phyloP scores from a whole-genome alignment of 305 asterid species.

The Solanum hybrid region DNA sequence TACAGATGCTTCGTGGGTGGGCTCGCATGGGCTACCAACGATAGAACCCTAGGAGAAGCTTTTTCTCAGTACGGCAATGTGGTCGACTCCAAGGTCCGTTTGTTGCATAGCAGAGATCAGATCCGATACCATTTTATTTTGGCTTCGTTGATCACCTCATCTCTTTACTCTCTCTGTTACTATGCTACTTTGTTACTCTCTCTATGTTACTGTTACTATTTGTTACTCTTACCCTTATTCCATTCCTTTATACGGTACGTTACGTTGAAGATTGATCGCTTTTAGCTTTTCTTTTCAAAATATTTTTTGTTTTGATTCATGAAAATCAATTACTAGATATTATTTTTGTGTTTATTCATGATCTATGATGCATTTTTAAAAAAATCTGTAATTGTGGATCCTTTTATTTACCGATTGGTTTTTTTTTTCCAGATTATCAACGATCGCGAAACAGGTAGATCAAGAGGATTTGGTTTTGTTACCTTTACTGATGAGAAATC shows the following conservation, averaged over 20 bases:
- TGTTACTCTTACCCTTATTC: constrained; percentile 29
- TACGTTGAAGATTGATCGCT: constrained; percentile 26
- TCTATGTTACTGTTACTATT: constrained; percentile 12
- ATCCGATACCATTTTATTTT: constrained; percentile 26
- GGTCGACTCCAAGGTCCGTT: constrained; percentile 71
- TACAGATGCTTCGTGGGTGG: constrained; percentile 66
- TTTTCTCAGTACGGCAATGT: constrained; percentile 43
- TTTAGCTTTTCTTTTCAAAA: not conserved
- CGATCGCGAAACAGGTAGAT: constrained; percentile 36
- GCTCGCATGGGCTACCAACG: constrained; percentile 59
- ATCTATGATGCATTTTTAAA: not conserved
- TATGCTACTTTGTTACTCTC: constrained; percentile 3
- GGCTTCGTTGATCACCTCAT: constrained; percentile 31
- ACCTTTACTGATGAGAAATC: constrained; percentile 27
- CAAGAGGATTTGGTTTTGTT: constrained; percentile 22
- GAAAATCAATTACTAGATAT: not conserved
- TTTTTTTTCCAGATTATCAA: constrained; percentile 18
- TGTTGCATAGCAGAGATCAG: constrained; percentile 38
- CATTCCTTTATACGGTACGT: constrained; percentile 28
- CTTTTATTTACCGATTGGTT: not conserved
- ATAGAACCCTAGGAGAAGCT: constrained; percentile 34
- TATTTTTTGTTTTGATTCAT: not conserved
- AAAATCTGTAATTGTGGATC: not conserved
- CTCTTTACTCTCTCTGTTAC: constrained; percentile 19
- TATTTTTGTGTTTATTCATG: not conserved